These are phyloP conservation scores for Ophiostoma quercus DNA, from an alignment of 2,329 filamentous ascomycete genomes.

Conservation along the genomic window DNA sequence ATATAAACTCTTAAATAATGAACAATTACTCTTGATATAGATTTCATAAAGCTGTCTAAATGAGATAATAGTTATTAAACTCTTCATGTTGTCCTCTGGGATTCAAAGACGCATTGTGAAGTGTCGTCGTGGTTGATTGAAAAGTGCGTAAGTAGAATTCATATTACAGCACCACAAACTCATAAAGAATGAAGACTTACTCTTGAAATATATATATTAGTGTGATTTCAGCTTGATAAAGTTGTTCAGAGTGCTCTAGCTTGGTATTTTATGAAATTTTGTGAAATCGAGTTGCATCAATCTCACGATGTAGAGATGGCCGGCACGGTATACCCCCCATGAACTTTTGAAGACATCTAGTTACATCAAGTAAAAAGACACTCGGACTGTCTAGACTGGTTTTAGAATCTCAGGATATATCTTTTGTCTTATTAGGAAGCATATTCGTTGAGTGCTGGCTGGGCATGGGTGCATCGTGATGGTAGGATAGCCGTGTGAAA, in stretches of 20 bases:
- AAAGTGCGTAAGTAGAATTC: too few species aligned
- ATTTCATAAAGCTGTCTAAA: too few species aligned
- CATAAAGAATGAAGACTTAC: too few species aligned
- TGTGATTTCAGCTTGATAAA: too few species aligned
- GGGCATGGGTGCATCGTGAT: not conserved
- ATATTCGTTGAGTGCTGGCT: not conserved
- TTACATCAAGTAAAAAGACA: not conserved
- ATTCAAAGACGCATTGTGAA: too few species aligned
- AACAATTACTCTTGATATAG: too few species aligned
- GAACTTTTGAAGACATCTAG: not conserved
- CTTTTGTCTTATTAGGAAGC: not conserved
- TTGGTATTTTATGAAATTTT: not conserved
- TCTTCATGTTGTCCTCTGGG: too few species aligned
- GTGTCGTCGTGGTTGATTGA: too few species aligned
- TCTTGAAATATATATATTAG: too few species aligned
- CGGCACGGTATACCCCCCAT: not conserved
- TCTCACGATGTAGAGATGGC: not conserved
- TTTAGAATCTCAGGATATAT: not conserved
- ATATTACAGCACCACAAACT: too few species aligned
- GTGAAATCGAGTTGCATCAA: not conserved
- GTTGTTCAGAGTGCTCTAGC: not conserved
- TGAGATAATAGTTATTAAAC: too few species aligned
- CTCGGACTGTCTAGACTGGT: not conserved
- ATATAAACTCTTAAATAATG: too few species aligned
- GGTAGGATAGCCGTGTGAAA: not conserved